Base-by-base conservation (phyloP, 352 stramenopile genomes). In the Phytophthora macrochlamydospora region DNA sequence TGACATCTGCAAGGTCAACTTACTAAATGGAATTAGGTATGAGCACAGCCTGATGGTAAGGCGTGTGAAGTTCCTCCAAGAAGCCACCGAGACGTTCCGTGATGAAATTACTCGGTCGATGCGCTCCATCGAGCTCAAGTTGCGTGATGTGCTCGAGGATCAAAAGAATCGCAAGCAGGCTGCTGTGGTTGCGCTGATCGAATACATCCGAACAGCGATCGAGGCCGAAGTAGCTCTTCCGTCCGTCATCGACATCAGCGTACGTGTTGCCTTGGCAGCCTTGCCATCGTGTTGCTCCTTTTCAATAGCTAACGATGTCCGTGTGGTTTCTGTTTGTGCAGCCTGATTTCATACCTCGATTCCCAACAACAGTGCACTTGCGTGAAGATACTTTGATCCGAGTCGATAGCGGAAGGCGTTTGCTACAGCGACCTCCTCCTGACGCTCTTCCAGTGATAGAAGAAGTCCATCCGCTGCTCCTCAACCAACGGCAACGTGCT, bases 221-320 rank as follows among this genome's bases (percentile, higher is more conserved):
- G 85, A 93, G 59, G 53, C 54, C 45, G 83, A 93, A 72, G 71
- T 73, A n/a, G 69, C 78, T 38, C 71, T 95, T 48, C 81, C 85
- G 3, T 76, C 67, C 40, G 82, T 82, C 35, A 76, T 95, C 58
- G 61, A 91, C 67, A 43, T 78, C 50, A 76, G 82, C 58, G 86
- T 92, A 78, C 11, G 75, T 73, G 12, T 7, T 12, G 8, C 60
- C n/a, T 7, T 51, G 18, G 18, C 18, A 24, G 18, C 18, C 18
- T 24, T 24, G 18, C 18, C 18, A 24, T 24, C 18, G 18, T 24
- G 18, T 24, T 24, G 18, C 18, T 24, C 18, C 18, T 24, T 24
- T 24, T 24, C 18, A 24, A 24, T 24, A 18, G 9, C 28, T 62
- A 29, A 4, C 43, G 32, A 2, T 0, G 52, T 53, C 28, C 3